Percentiles rank a stretch among this genome's conserved stretches.
Evolutionary conservation across 768 basidiomycete species (phyloP).

Genomic region (Boletellus emodensis): DNA sequence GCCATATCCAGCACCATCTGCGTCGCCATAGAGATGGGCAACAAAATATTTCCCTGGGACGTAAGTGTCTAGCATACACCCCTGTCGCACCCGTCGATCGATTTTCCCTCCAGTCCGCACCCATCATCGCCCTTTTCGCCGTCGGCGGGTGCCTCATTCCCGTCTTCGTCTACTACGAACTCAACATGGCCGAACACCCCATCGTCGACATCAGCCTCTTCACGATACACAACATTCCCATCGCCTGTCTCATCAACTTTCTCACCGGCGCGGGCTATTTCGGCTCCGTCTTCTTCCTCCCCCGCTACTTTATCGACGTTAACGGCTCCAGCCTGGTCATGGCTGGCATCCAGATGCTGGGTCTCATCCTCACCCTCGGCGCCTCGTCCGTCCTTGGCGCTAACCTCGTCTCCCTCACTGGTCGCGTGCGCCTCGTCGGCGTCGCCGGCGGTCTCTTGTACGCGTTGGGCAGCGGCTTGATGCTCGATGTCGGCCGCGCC

Average conservation of each 20-base stretch:
- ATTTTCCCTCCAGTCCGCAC: slow-evolving; percentile 20
- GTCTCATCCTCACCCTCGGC: slow-evolving; percentile 32
- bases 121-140: slow-evolving; percentile 28
- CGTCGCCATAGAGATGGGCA: slow-evolving; percentile 37
- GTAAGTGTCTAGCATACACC: slow-evolving; percentile 17
- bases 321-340: slow-evolving; percentile 31
- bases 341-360: slow-evolving; percentile 35
- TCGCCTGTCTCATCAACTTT: slow-evolving; percentile 35
- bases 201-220: slow-evolving; percentile 34
- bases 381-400: slow-evolving; percentile 34
- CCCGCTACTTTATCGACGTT: slow-evolving; percentile 38
- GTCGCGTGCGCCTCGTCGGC: slow-evolving; percentile 31
- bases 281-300: slow-evolving; percentile 35
- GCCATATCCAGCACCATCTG: slow-evolving; percentile 35
- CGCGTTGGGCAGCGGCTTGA: slow-evolving; percentile 31
- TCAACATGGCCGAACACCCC: slow-evolving; percentile 31
- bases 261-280: slow-evolving; percentile 37
- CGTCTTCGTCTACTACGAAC: slow-evolving; percentile 33
- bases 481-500: slow-evolving; percentile 30
- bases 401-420: slow-evolving; percentile 31
- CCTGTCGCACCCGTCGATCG: not conserved
- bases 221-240: slow-evolving; percentile 33
- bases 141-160: slow-evolving; percentile 31
- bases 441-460: slow-evolving; percentile 29
- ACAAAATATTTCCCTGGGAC: slow-evolving; percentile 34